Evolutionary conservation across 345 rosid genomes (phyloP), one percentile per base, ranked within the genome.

Genomic region (Citrus hindsii): DNA sequence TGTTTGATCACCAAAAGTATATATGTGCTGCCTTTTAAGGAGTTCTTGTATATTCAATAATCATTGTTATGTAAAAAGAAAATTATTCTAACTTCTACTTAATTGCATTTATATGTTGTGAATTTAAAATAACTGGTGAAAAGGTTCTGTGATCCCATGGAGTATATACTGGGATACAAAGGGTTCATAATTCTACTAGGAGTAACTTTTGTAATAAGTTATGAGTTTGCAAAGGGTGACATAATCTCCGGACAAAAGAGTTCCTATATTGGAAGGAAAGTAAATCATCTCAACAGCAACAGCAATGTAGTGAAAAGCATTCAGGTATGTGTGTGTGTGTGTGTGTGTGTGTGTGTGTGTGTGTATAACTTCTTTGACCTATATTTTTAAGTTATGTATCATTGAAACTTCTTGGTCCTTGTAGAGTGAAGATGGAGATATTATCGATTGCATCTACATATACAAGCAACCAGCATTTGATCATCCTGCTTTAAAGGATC

Each of bases 261-360:
- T 35, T 69, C 16, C n/a, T 19, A 38, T 61, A 72, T 16, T 24
- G 75, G 38, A 48, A 77, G 10, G 22, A 27, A 59, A 38, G 35
- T 13, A 64, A 75, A 65, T 42, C 46, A 51, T 9, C 69, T 38
- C 59, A 9, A 12, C 46, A 84, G 69, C 51, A 14, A 22, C 37
- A 82, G 62, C 46, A 73, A 81, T 46, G 74, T 59, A 2, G 77
- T 81, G 78, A 84, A 77, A 74, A 87, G 83, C 77, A 84, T 89
- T 73, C 84, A 80, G 92, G 92, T 84, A 79, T 33, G 22, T 16
- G 1, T 55, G 0, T 10, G 5, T 1, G 25, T 66, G 13, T 65
- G 2, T 19, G 35, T 42, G 69, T 56, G 21, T 33, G 30, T 28
- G 28, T 28, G 28, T 19, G 35, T 42, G 69, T 56, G 12, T 33